Base-by-base conservation (phyloP, 495 filamentous ascomycete species). In the Trichoderma gamsii region DNA sequence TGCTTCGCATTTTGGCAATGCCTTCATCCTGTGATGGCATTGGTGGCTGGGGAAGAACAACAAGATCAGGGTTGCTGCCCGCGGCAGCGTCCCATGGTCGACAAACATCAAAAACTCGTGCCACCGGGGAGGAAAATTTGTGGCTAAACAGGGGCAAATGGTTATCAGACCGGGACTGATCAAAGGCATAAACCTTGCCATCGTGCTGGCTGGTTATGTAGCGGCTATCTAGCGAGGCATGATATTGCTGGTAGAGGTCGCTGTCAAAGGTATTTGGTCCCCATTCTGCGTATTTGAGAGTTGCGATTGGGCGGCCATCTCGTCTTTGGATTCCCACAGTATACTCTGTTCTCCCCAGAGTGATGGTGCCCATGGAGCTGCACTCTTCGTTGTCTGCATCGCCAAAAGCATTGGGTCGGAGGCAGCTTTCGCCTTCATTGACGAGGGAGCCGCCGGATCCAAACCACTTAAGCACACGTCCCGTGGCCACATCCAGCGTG, bases 281-380 rank as follows among this genome's bases (percentile, higher is more conserved):
- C 95, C 95, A 99, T 76, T 99, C 95, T 27, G 91, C 91, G 76
- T 95, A 99, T 70, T 87, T 96, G 69, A 99, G 85, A 0, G 91
- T 97, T 72, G 92, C 97, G 56, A 98, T 90, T 7, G 84, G 87
- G 69, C 90, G 88, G 0, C 87, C 88, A 3, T 90, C 91, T 69
- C 85, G 81, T 66, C 89, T 90, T 66, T 93, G 88, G 59, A 98
- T 96, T 49, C 81, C 86, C 63, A 98, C 87, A 2, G 86, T 93
- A 75, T 98, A 98, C 73, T 97, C 92, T 27, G 90, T 91, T 18
- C 90, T 86, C 23, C 91, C 91, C 7, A 97, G 84, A 5, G 90
- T 92, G 69, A 97, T 84, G 23, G 87, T 90, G 11, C 88, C 87
- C 32, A 83, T 86, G 2, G 85, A 81, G 35, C 87, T 88, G 70